Percentiles rank a stretch among this genome's conserved stretches.
These are phyloP conservation scores for Eucalyptus regnans DNA, from an alignment of 345 rosid species.

Conservation along the genomic window DNA sequence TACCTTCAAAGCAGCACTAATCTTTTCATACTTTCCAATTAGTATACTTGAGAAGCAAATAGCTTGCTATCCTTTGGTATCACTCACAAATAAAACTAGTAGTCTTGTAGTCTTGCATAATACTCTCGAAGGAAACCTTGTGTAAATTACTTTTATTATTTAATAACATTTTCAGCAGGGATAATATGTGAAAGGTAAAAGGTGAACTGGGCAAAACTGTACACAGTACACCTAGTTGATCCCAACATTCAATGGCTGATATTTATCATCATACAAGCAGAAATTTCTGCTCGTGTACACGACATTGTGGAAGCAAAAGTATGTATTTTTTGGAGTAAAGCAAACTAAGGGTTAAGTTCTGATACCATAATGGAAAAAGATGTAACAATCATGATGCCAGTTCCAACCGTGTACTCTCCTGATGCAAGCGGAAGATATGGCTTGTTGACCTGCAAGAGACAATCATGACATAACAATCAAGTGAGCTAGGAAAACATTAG, in stretches of 20 bases:
- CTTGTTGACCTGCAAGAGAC: conserved; percentile 64
- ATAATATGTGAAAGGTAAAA: background rate
- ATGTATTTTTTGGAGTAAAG: background rate
- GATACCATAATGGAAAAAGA: conserved; percentile 73
- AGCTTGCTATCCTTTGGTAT: background rate
- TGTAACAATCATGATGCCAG: conserved; percentile 51
- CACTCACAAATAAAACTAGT: background rate
- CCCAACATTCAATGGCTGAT: background rate
- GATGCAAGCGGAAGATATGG: conserved; percentile 97
- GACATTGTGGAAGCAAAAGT: background rate
- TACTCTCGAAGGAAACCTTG: background rate
- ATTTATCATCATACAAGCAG: background rate
- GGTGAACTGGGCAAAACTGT: background rate
- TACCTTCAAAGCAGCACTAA: background rate
- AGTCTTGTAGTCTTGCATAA: background rate
- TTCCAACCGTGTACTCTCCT: conserved; percentile 66
- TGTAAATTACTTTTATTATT: background rate
- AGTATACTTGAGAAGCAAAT: background rate
- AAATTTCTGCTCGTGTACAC: background rate
- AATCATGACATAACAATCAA: background rate
- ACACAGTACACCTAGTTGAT: background rate
- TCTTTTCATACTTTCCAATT: background rate
- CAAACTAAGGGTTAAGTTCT: background rate
- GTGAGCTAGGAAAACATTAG: background rate
- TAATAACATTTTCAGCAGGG: background rate